Percentiles rank a stretch among this genome's conserved stretches.
These are phyloP conservation scores for Hypomyces perniciosus DNA, from an alignment of 2,329 filamentous ascomycete genomes.

Conservation along the genomic window DNA sequence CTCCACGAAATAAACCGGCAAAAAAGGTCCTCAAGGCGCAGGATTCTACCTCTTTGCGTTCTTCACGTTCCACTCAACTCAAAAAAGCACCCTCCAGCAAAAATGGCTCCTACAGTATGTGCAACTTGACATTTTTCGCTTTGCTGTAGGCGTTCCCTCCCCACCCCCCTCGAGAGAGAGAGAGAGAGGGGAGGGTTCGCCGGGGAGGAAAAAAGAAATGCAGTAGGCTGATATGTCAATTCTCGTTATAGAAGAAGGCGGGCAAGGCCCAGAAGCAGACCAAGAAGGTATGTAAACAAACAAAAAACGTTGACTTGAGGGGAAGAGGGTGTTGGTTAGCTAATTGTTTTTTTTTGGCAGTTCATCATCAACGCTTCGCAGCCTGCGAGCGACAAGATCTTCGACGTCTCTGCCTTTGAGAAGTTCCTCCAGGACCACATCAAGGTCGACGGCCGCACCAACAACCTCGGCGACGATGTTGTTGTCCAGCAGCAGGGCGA, in stretches of 20 bases:
- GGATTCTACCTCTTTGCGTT: constrained; percentile 70
- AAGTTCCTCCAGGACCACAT: constrained; percentile 99
- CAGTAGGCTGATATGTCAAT: constrained; percentile 90
- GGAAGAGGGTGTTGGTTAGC: neutral
- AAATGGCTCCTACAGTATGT: constrained; percentile 94
- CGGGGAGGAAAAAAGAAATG: constrained; percentile 32
- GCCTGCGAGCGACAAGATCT: constrained; percentile 99
- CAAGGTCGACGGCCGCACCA: constrained; percentile 98
- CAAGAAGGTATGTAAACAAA: constrained; percentile 63
- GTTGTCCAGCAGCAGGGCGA: constrained; percentile 86
- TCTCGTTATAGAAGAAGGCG: constrained; percentile 57
- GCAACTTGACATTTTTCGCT: constrained; percentile 26
- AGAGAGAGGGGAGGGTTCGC: constrained; percentile 3
- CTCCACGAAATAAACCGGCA: constrained; percentile 14
- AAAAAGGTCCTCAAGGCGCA: constrained; percentile 52
- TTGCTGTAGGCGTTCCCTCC: constrained; percentile 12
- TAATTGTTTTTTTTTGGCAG: constrained; percentile 40
- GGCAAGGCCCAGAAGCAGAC: constrained; percentile 71
- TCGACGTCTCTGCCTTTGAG: constrained; percentile 97
- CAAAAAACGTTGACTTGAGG: neutral
- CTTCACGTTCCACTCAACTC: constrained; percentile 27
- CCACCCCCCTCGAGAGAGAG: constrained; percentile 18
- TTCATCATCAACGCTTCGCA: constrained; percentile 99
- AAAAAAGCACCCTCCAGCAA: constrained; percentile 28
- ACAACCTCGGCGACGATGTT: constrained; percentile 93